A percentile compares a stretch with the other conserved stretches of the same genome.
Conservation (phyloP, 805 yeast species). For the Metschnikowia proteae region DNA sequence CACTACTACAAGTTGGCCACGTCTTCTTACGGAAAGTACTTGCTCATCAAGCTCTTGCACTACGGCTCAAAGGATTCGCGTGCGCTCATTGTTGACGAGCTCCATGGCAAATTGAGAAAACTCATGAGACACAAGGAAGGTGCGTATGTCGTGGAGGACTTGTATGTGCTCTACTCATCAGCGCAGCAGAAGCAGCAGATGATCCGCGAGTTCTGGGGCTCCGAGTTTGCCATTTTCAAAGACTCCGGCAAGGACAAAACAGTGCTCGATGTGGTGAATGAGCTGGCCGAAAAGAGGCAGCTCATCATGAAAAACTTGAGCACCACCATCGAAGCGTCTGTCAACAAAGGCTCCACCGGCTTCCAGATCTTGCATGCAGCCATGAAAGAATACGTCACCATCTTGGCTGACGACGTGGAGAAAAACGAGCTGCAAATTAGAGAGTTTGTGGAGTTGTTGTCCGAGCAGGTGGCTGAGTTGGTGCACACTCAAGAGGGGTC, state of each 20-base stretch:
- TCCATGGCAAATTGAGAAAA: conserved; percentile 87
- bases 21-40: conserved; percentile 89
- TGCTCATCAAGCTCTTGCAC: conserved; percentile 82
- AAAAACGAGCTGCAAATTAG: conserved; percentile 54
- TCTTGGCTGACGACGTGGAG: conserved; percentile 53
- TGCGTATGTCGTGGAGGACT: conserved; percentile 94
- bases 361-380: conserved; percentile 95
- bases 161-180: conserved; percentile 78
- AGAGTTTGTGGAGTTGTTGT: conserved; percentile 76
- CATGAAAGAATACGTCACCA: conserved; percentile 80
- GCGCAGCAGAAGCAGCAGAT: conserved; percentile 83
- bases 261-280: conserved; percentile 62
- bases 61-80: conserved; percentile 86
- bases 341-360: conserved; percentile 93
- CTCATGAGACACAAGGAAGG: conserved; percentile 97
- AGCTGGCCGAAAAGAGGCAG: conserved; percentile 72
- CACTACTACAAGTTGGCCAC: conserved; percentile 80
- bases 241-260: conserved; percentile 63
- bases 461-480: conserved; percentile 88
- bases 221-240: conserved; percentile 87
- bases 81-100: conserved; percentile 69
- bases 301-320: conserved; percentile 70
- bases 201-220: conserved; percentile 95
- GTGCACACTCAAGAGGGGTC: conserved; percentile 95
- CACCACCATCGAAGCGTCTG: conserved; percentile 84